Conservation (phyloP, 163 green algal species). For the Scenedesmus sp. region DNA sequence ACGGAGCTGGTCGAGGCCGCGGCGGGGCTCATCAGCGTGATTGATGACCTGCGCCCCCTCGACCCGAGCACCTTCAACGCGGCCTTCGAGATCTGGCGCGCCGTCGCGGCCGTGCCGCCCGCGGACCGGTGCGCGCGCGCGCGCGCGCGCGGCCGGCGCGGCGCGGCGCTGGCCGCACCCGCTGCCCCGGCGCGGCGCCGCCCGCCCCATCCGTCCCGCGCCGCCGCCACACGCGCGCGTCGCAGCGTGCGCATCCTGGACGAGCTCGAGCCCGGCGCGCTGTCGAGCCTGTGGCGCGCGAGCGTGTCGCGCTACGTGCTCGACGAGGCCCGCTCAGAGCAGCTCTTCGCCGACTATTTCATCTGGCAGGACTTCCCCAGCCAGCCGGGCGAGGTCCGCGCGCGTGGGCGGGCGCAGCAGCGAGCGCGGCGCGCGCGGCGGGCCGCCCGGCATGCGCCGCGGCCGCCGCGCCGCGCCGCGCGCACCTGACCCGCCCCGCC, state of each 20-base stretch:
- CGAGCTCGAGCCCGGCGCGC: constrained; percentile 52
- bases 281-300: constrained; percentile 55
- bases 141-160: background rate
- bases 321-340: constrained; percentile 24
- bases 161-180: too few relatives aligned
- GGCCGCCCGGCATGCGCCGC: too few relatives aligned
- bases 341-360: constrained; percentile 47
- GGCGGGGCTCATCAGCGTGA: constrained; percentile 54
- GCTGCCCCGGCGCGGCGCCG: background rate
- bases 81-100: constrained; percentile 54
- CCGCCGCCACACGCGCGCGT: too few relatives aligned
- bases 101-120: constrained; percentile 52
- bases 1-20: constrained; percentile 55
- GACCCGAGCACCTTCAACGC: constrained; percentile 36
- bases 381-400: constrained; percentile 41
- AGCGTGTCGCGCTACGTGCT: constrained; percentile 53
- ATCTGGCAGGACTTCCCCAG: constrained; percentile 59
- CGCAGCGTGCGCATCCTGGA: constrained; percentile 45
- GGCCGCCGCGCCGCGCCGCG: too few relatives aligned
- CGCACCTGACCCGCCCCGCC: too few relatives aligned
- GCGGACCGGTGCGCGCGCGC: constrained; percentile 34
- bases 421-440: too few relatives aligned
- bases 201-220: too few relatives aligned
- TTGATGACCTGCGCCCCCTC: constrained; percentile 58
- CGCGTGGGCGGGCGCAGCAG: background rate